Conservation (phyloP, 176 grass and related monocot species). For the Oryza rufipogon region DNA sequence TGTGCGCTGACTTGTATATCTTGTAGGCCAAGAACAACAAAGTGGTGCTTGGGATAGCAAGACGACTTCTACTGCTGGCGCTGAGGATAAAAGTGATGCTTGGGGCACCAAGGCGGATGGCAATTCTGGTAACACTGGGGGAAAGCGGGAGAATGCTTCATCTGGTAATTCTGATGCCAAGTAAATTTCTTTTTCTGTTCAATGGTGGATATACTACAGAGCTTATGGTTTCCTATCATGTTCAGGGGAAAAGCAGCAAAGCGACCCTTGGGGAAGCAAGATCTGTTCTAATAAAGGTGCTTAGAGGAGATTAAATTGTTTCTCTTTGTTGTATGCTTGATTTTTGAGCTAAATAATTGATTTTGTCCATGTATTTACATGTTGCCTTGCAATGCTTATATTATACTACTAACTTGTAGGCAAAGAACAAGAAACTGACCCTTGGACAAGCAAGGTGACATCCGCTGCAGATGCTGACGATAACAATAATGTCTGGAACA, state of each 20-base stretch:
- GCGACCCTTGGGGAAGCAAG: constrained; percentile 43
- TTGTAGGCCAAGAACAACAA: constrained; percentile 52
- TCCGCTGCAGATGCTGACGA: constrained; percentile 19
- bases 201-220: background rate
- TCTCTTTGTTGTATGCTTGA: constrained; percentile 6
- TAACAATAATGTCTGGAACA: constrained; percentile 30
- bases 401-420: constrained; percentile 37
- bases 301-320: background rate
- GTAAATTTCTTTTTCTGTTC: constrained; percentile 20
- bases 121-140: constrained; percentile 4
- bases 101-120: constrained; percentile 42
- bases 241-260: constrained; percentile 39
- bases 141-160: constrained; percentile 33
- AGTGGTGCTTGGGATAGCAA: constrained; percentile 53
- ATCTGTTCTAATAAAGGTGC: constrained; percentile 42
- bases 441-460: constrained; percentile 56
- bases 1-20: constrained; percentile 25
- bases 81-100: constrained; percentile 36
- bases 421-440: constrained; percentile 52
- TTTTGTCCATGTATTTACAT: constrained; percentile 1
- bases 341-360: constrained; percentile 27
- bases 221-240: constrained; percentile 24
- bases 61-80: constrained; percentile 31
- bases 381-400: constrained; percentile 20
- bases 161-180: constrained; percentile 35